Conservation (phyloP, 768 basidiomycete species). For the Dioszegia crocea region DNA sequence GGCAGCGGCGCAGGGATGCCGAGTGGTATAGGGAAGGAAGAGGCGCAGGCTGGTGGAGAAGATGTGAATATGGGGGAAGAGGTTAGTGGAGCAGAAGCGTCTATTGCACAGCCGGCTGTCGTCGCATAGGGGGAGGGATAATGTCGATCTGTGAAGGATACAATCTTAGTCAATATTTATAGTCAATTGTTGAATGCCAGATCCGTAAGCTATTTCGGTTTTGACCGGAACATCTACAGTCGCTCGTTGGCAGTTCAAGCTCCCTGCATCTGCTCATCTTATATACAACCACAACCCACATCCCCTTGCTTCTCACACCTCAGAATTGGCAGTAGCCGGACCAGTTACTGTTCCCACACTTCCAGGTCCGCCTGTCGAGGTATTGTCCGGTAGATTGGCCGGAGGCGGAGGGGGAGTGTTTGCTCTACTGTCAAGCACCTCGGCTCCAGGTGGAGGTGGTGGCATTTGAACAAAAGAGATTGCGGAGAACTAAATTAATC, state of each 20-base stretch:
- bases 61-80: not conserved
- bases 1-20: not conserved
- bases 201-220: too few species aligned
- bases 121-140: not conserved
- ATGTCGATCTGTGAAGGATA: too few species aligned
- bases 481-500: conserved; percentile 31
- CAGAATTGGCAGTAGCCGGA: not conserved
- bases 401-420: conserved; percentile 10
- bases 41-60: not conserved
- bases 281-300: too few species aligned
- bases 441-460: conserved; percentile 28
- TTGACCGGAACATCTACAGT: too few species aligned
- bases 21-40: not conserved
- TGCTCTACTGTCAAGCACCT: conserved; percentile 25
- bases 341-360: not conserved
- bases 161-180: too few species aligned
- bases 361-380: not conserved
- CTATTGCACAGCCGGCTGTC: not conserved
- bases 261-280: too few species aligned
- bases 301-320: too few species aligned
- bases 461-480: conserved; percentile 46
- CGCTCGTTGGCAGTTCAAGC: too few species aligned
- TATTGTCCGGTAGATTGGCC: not conserved
- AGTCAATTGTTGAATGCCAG: too few species aligned
- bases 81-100: not conserved